Base-by-base conservation (phyloP, 106 monocot species). In the Dioscorea alata region DNA sequence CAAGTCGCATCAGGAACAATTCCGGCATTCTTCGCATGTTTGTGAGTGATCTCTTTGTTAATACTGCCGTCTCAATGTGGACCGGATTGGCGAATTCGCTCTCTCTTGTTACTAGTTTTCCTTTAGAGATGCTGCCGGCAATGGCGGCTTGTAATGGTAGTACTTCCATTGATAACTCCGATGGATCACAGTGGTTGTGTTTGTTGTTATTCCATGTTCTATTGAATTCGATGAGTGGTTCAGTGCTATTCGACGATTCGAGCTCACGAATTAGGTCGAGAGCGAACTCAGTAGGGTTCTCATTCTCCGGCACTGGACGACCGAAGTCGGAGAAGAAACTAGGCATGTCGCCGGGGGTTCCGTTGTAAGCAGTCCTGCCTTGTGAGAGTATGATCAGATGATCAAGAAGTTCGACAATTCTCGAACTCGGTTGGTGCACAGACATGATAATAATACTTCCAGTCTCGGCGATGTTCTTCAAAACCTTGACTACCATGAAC, bases 381-480 rank as follows among this genome's bases (percentile, higher is more conserved):
- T 85, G 70, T 31, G 89, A 88, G 53, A 95, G 85, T 68, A 95
- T 85, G 50, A 95, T 67, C 50, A 95, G 77, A 12, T 78, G 81
- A 68, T 95, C 91, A 33, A 95, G 88, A 15, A 95, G 79, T 20
- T 75, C 68, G 60, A 91, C 60, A 68, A 95, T 88, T 18, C 95
- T 73, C 53, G 79, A 86, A 50, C 91, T 91, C 22, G 95, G 95
- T 77, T 95, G 95, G 77, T 95, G 95, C 49, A 95, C 75, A 18
- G 95, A 86, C 88, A 91, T 86, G 33, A 95, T 57, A 3, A 95
- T 85, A 61, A 95, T 72, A 75, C 95, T 95, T 17, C 95, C 95
- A 58, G 86, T 91, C 25, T 79, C 76, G 0, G 95, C 95, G 65
- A 95, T 95, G 34, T 75, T 63, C 76, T 91, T 80, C 64, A 95